Conservation (phyloP, 768 basidiomycete species). For the Dioszegia crocea region DNA sequence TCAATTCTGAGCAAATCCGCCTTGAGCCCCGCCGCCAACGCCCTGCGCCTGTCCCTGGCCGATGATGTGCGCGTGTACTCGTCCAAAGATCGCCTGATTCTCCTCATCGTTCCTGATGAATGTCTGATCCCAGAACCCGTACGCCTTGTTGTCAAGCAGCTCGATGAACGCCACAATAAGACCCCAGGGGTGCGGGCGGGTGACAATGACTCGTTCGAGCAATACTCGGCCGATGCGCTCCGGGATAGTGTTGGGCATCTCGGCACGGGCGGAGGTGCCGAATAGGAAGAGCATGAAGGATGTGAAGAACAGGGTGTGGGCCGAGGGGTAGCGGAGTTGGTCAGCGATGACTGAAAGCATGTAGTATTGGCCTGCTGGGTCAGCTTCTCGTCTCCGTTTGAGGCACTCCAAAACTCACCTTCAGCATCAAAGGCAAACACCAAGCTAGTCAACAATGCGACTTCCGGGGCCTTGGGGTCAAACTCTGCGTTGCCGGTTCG, state of each 20-base stretch:
- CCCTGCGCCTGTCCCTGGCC: constrained; percentile 4
- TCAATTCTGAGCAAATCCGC: background rate
- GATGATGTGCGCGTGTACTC: constrained; percentile 2
- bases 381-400: constrained; percentile 9
- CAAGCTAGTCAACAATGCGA: constrained; percentile 75
- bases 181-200: constrained; percentile 96
- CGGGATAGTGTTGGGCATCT: constrained; percentile 57
- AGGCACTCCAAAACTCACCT: constrained; percentile 57
- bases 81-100: constrained; percentile 7
- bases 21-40: background rate
- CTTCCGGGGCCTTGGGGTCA: constrained; percentile 74
- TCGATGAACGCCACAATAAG: constrained; percentile 90
- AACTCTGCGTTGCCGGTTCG: constrained; percentile 78
- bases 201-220: constrained; percentile 86
- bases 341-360: constrained; percentile 86
- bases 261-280: constrained; percentile 40
- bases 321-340: constrained; percentile 94
- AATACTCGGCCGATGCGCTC: constrained; percentile 60
- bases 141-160: constrained; percentile 66
- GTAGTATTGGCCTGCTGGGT: constrained; percentile 78
- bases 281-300: constrained; percentile 84
- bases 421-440: constrained; percentile 80
- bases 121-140: constrained; percentile 49
- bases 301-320: constrained; percentile 98
- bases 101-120: constrained; percentile 45